phyloP scores from a whole-genome alignment of 768 basidiomycete genomes.

The Psilocybe cubensis region DNA sequence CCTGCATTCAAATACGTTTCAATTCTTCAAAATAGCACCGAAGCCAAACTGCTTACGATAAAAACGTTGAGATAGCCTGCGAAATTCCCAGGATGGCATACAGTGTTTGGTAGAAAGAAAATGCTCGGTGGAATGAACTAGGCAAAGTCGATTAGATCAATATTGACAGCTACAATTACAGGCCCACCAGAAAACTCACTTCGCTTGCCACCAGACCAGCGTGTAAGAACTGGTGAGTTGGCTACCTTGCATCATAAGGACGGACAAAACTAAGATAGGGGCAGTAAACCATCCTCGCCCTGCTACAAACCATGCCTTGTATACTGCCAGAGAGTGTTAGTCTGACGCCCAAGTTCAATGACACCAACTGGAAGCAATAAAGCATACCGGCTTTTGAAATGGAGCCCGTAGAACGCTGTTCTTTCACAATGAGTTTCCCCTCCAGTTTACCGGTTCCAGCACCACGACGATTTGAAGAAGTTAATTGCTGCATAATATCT shows the following conservation, averaged over 20 bases:
- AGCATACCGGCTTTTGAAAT: slow-evolving; percentile 49
- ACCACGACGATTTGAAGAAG: slow-evolving; percentile 20
- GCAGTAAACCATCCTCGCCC: slow-evolving; percentile 53
- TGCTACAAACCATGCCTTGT: slow-evolving; percentile 59
- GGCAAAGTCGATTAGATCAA: background rate
- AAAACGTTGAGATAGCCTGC: slow-evolving; percentile 59
- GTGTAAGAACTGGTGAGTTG: slow-evolving; percentile 68
- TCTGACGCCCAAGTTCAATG: background rate
- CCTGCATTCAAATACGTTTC: slow-evolving; percentile 27
- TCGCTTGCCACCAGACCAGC: slow-evolving; percentile 72
- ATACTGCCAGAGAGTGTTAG: slow-evolving; percentile 46
- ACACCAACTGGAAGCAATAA: background rate
- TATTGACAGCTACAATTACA: background rate
- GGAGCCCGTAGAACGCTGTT: slow-evolving; percentile 68
- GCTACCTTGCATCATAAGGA: slow-evolving; percentile 62
- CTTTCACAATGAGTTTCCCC: slow-evolving; percentile 67
- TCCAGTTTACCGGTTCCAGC: slow-evolving; percentile 65
- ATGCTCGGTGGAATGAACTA: slow-evolving; percentile 50
- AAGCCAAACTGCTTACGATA: slow-evolving; percentile 44
- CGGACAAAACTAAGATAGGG: slow-evolving; percentile 53
- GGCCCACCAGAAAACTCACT: slow-evolving; percentile 37
- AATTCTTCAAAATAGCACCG: background rate
- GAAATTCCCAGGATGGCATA: slow-evolving; percentile 66
- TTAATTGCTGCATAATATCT: slow-evolving; percentile 37
- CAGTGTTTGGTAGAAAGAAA: slow-evolving; percentile 65